Percentiles rank a stretch among this genome's conserved stretches.
These are phyloP conservation scores for Sequoia sempervirens DNA, from an alignment of 75 land plant species.

Conservation along the genomic window DNA sequence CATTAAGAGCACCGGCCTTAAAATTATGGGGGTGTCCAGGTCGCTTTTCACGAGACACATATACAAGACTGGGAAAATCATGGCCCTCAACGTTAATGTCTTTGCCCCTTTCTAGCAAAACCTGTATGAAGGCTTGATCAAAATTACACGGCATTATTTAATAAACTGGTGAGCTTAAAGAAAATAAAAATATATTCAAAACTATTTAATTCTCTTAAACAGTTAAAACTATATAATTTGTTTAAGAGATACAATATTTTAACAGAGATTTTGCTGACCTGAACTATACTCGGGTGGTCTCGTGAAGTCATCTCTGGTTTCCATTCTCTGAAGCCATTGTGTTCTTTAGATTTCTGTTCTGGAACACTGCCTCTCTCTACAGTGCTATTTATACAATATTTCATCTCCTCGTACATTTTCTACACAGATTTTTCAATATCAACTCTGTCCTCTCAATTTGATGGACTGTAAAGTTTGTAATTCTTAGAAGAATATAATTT, in stretches of 20 bases:
- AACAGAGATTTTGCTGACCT: slow-evolving; percentile 14
- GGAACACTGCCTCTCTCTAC: slow-evolving; percentile 22
- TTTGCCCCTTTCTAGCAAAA: slow-evolving; percentile 32
- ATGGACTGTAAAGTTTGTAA: too few species aligned
- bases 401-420: slow-evolving; percentile 58
- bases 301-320: slow-evolving; percentile 12
- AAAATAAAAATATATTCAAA: too few species aligned
- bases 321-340: slow-evolving; percentile 50
- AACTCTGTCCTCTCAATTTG: not conserved
- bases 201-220: too few species aligned
- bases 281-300: slow-evolving; percentile 45
- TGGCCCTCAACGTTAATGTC: slow-evolving; percentile 34
- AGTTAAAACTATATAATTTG: too few species aligned
- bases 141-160: too few species aligned
- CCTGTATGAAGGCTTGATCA: slow-evolving; percentile 4
- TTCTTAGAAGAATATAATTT: not conserved
- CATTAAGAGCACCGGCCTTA: slow-evolving; percentile 78
- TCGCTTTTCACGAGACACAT: slow-evolving; percentile 69
- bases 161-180: too few species aligned
- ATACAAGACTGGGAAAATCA: slow-evolving; percentile 46
- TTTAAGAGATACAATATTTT: too few species aligned
- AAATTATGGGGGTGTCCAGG: slow-evolving; percentile 50
- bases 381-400: slow-evolving; percentile 22
- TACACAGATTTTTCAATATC: not conserved
- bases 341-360: slow-evolving; percentile 12